Base-by-base conservation (phyloP, 495 filamentous ascomycete genomes). In the Tricharina praecox region DNA sequence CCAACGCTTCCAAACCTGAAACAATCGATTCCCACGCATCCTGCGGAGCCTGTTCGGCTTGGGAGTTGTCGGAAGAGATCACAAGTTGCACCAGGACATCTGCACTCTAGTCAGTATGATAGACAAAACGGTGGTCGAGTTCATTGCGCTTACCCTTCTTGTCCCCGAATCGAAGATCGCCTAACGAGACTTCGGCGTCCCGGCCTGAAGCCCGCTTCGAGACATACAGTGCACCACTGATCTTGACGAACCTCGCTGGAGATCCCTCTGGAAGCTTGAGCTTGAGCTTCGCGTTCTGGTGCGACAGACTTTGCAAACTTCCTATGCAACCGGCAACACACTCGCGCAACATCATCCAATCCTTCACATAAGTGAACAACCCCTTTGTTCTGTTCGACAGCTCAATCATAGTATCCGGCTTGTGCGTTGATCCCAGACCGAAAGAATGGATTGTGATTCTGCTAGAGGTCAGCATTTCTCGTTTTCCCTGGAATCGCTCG, bases 341-440 rank as follows among this genome's bases (percentile, higher is more conserved):
- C 63, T 99, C 90, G 16, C 90, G 78, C 25, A 99, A 72, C 87
- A 95, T 96, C 90, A 96, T 99, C 90, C 90, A 99, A 62, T 99
- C 90, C 63, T 96, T 96, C 56, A 96, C 87, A 58, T 96, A 99
- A 3, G 86, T 87, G 56, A 95, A 99, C 15, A 85, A 87, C 3
- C 87, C 90, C 65, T 96, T 99, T 4, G 90, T 99, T 44, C 88
- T 75, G 23, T 84, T 87, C 4, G 92, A 95, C 2, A 99, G 66
- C 58, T 96, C 90, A 42, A 99, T 94, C 83, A 99, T 92, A 0
- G 86, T 95, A 61, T 96, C 92, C 4, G 90, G 90, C 64, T 99
- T 99, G 65, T 99, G 90, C 0, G 90, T 95, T 65, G 94, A 73
- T 21, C 90, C 90, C 28, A 99, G 74, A 35, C 90, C 90, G 57